Evolutionary conservation across 306 rosid species (phyloP).

Genomic region (Lablab purpureus): DNA sequence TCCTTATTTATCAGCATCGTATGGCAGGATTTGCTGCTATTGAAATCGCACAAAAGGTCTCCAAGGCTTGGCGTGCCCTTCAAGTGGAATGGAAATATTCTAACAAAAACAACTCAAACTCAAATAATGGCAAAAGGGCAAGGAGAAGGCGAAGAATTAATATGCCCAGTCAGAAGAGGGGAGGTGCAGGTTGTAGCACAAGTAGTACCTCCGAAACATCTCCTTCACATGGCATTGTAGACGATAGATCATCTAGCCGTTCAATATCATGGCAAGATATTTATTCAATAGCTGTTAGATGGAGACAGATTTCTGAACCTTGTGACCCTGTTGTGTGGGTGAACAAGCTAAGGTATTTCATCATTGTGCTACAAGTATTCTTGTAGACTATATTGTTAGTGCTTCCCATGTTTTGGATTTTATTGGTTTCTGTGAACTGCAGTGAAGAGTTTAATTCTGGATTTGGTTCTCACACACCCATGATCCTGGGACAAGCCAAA

Average conservation of each 20-base stretch:
- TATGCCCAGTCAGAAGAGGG: conserved; percentile 86
- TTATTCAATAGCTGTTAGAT: conserved; percentile 84
- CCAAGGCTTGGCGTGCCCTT: conserved; percentile 90
- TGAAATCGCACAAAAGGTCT: conserved; percentile 96
- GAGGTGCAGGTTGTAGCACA: conserved; percentile 96
- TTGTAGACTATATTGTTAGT: conserved; percentile 21
- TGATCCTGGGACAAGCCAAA: conserved; percentile 96
- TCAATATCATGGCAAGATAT: conserved; percentile 80
- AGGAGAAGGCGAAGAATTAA: conserved; percentile 81
- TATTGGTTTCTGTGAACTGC: conserved; percentile 49
- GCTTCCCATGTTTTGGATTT: conserved; percentile 39
- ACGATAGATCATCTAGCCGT: conserved; percentile 72
- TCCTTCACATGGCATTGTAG: conserved; percentile 54
- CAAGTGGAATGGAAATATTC: conserved; percentile 80
- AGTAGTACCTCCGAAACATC: conserved; percentile 74
- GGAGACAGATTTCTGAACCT: conserved; percentile 96
- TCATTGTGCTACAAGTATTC: conserved; percentile 25
- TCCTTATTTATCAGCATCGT: conserved; percentile 81
- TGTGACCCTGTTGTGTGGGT: conserved; percentile 96
- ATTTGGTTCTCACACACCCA: conserved; percentile 95
- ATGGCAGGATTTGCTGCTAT: conserved; percentile 98
- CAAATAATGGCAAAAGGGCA: conserved; percentile 76
- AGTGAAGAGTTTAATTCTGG: conserved; percentile 91
- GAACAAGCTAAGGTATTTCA: conserved; percentile 84
- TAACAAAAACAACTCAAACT: conserved; percentile 59